Conservation (phyloP, 2,329 filamentous ascomycete species). For the Polytolypa hystricis region DNA sequence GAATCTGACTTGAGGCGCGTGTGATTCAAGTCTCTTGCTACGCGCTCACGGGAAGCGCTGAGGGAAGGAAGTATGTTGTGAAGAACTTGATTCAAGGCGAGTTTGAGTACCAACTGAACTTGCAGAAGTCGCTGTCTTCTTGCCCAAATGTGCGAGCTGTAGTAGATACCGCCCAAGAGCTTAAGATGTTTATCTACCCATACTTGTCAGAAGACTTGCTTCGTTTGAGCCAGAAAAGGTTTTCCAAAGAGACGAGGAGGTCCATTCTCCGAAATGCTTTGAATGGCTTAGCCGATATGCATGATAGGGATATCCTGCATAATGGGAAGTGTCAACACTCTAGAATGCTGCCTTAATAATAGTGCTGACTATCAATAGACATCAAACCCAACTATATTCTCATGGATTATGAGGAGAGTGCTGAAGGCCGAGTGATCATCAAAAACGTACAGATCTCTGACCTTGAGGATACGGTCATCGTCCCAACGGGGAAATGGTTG, state of each 20-base stretch:
- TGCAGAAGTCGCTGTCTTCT: constrained; percentile 17
- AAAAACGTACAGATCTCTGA: constrained; percentile 21
- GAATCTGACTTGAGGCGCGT: neutral
- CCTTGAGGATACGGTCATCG: constrained; percentile 20
- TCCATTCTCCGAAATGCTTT: constrained; percentile 14
- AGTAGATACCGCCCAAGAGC: constrained; percentile 15
- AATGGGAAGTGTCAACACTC: constrained; percentile 16
- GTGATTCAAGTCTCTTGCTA: neutral
- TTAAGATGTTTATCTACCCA: constrained; percentile 15
- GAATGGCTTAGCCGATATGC: constrained; percentile 22
- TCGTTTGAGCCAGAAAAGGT: constrained; percentile 9
- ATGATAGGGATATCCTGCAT: constrained; percentile 23
- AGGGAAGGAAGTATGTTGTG: constrained; percentile 9
- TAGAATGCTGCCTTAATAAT: neutral
- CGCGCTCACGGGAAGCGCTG: constrained; percentile 4
- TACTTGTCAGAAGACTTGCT: constrained; percentile 14
- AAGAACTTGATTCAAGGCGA: constrained; percentile 21
- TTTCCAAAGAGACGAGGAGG: constrained; percentile 9
- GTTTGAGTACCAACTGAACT: constrained; percentile 20
- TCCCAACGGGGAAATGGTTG: constrained; percentile 18
- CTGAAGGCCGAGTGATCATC: constrained; percentile 11
- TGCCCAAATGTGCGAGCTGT: constrained; percentile 19
- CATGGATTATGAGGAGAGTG: constrained; percentile 20
- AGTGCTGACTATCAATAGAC: constrained; percentile 15
- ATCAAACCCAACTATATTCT: constrained; percentile 29